These are phyloP conservation scores for Microthyrium microscopicum DNA, from an alignment of 2,329 filamentous ascomycete genomes.

Conservation along the genomic window DNA sequence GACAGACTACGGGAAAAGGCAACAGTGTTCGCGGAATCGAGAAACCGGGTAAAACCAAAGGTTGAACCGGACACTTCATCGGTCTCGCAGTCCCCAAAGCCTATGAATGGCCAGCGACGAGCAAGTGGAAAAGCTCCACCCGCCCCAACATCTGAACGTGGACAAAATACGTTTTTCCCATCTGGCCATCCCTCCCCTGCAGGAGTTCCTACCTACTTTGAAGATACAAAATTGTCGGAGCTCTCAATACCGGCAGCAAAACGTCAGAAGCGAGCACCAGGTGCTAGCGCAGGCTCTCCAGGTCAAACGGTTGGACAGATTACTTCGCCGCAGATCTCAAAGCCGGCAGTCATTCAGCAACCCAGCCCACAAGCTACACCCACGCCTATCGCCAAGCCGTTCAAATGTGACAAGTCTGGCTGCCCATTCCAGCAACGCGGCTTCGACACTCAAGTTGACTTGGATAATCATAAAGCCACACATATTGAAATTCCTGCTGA, in stretches of 20 bases:
- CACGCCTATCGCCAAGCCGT: slow-evolving; percentile 2
- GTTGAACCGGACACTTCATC: background rate
- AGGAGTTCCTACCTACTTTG: slow-evolving; percentile 6
- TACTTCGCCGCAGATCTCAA: slow-evolving; percentile 2
- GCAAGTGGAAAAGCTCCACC: slow-evolving; percentile 3
- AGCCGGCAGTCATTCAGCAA: background rate
- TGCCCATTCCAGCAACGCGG: background rate
- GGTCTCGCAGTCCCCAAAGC: background rate
- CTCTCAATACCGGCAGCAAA: slow-evolving; percentile 8
- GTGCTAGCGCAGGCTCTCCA: background rate
- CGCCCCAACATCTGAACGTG: slow-evolving; percentile 6
- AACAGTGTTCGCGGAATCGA: background rate
- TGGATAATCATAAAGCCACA: slow-evolving; percentile 1
- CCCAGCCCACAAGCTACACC: background rate
- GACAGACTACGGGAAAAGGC: background rate
- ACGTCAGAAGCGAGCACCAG: slow-evolving; percentile 1
- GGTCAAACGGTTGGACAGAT: slow-evolving; percentile 1
- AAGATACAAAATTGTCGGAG: background rate
- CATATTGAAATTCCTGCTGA: slow-evolving; percentile 4
- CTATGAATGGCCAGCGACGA: background rate
- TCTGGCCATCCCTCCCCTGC: slow-evolving; percentile 1
- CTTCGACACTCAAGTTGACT: slow-evolving; percentile 6
- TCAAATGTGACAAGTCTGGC: slow-evolving; percentile 5
- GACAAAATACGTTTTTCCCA: slow-evolving; percentile 2
- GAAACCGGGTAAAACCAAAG: background rate